Percentiles rank a stretch among this genome's conserved stretches.
phyloP scores from a whole-genome alignment of 2,329 filamentous ascomycete genomes.

The Cercospora zeae-maydis region DNA sequence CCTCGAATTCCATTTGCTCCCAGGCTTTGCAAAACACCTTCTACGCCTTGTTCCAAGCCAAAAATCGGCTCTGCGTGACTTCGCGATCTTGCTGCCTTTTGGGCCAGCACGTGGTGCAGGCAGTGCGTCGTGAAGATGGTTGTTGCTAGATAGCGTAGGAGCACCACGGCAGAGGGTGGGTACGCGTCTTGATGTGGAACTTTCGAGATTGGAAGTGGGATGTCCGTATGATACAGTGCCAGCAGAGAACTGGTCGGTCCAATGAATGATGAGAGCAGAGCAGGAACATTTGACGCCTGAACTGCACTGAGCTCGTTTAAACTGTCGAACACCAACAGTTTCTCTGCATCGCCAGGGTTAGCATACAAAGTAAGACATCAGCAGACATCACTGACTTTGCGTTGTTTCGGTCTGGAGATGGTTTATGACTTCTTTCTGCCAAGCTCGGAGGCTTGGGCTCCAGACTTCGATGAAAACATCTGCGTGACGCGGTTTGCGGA shows the following conservation, averaged over 20 bases:
- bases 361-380: too few species aligned
- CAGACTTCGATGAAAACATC: conserved; percentile 60
- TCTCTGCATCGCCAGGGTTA: conserved; percentile 44
- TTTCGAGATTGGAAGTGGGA: conserved; percentile 51
- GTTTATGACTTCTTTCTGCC: conserved; percentile 32
- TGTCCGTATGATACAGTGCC: conserved; percentile 77
- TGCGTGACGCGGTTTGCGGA: conserved; percentile 60
- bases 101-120: conserved; percentile 68
- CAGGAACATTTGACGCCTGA: conserved; percentile 57
- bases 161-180: conserved; percentile 65
- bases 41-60: conserved; percentile 71
- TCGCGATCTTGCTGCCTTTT: conserved; percentile 70
- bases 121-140: conserved; percentile 72
- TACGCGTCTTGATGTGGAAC: conserved; percentile 45
- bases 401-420: conserved; percentile 22
- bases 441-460: conserved; percentile 29
- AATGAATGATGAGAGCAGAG: conserved; percentile 68
- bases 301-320: conserved; percentile 63
- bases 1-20: conserved; percentile 52
- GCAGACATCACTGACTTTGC: conserved; percentile 19
- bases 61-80: conserved; percentile 73
- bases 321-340: conserved; percentile 74
- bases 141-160: conserved; percentile 83
- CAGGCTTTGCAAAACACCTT: conserved; percentile 73
- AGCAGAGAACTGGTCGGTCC: conserved; percentile 68